Percentiles rank a stretch among this genome's conserved stretches.
Conservation (phyloP, 805 yeast species). For the Kuraishia borneana region DNA sequence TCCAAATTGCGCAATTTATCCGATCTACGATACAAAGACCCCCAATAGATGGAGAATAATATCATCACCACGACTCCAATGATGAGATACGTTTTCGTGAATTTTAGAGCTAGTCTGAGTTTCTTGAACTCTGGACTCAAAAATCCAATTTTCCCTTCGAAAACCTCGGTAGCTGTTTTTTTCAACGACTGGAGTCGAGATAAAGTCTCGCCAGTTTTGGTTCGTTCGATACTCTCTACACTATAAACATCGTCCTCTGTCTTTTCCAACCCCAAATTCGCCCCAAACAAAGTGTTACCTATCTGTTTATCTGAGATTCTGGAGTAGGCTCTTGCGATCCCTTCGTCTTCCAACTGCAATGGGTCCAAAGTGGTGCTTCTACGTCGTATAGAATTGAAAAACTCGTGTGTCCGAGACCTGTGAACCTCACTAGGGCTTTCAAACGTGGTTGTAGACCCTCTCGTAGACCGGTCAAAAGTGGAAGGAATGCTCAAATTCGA, state of each 20-base stretch:
- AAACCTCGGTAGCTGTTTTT: neutral
- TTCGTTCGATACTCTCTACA: neutral
- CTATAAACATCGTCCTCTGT: neutral
- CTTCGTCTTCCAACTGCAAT: neutral
- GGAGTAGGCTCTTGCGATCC: neutral
- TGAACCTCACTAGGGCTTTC: too few species aligned
- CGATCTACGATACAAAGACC: slow-evolving; percentile 24
- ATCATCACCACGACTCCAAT: slow-evolving; percentile 26
- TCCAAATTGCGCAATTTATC: slow-evolving; percentile 21
- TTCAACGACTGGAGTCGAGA: neutral
- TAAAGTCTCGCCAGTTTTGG: neutral
- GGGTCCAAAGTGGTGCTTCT: neutral
- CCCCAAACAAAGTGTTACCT: neutral
- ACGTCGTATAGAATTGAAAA: neutral
- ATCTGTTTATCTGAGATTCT: neutral
- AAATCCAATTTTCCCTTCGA: slow-evolving; percentile 3
- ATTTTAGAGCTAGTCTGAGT: neutral
- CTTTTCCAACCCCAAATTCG: neutral
- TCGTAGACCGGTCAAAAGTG: too few species aligned
- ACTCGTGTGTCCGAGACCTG: neutral
- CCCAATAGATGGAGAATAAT: slow-evolving; percentile 39
- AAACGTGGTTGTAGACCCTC: too few species aligned
- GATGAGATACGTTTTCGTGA: slow-evolving; percentile 4
- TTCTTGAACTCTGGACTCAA: slow-evolving; percentile 3
- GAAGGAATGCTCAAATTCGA: too few species aligned